Base-by-base conservation (phyloP, 441 rosid genomes). In the Gossypium davidsonii region DNA sequence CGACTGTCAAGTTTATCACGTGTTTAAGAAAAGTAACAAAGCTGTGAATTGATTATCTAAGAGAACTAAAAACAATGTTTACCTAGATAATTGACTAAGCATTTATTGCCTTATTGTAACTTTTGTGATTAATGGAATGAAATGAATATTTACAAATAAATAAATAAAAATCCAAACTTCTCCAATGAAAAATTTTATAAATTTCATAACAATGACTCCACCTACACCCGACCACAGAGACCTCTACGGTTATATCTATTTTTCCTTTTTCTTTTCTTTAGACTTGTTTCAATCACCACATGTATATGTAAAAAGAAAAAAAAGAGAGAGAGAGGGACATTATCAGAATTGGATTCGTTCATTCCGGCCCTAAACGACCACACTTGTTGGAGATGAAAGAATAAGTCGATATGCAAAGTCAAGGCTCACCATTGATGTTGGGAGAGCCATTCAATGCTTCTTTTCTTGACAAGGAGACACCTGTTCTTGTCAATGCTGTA, bases 271-370 rank as follows among this genome's bases (percentile, higher is more conserved):
- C 31, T 58, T 44, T 39, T 1, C 34, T 72, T 12, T 57, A 60
- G 20, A 15, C 15, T 57, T 26, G 11, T 46, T 42, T 52, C 51
- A 53, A 71, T 34, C 18, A 44, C 17, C 17, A 14, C 12, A 1
- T 39, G 31, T 25, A 20, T 8, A 42, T 17, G 15, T 7, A 31
- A 59, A 59, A 61, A 31, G 23, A 25, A 2, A 25, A 2, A 25
- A 25, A 0, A 2, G 0, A 4, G 0, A 62, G 62, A 53, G n/a
- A 34, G 68, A 48, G 55, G 52, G 56, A 64, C 73, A 6, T n/a
- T 4, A 62, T 70, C 75, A 70, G 77, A 70, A 56, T 55, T 73
- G 26, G 68, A 64, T 74, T 70, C 77, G 64, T 42, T 15, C 42
- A 26, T 23, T 14, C 31, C 2, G 9, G 11, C 23, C 25, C 44